phyloP scores from a whole-genome alignment of 108 stramenopile species.

The Pseudonitzschia delicatissima region DNA sequence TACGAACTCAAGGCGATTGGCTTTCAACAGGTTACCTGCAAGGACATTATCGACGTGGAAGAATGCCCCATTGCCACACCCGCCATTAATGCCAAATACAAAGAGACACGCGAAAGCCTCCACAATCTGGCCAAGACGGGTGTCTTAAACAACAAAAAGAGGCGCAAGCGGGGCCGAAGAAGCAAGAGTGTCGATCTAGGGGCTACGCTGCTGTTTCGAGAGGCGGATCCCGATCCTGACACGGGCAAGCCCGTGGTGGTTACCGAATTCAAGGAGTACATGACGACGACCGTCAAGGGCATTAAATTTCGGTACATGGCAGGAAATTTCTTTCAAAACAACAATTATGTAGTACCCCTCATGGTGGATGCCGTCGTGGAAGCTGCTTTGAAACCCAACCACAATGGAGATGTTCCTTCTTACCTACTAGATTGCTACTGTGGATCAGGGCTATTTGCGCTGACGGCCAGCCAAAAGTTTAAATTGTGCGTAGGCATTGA shows the following conservation, averaged over 20 bases:
- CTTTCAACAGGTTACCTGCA: slow-evolving; percentile 73
- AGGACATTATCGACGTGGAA: slow-evolving; percentile 86
- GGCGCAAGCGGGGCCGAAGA: slow-evolving; percentile 10
- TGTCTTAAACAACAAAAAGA: slow-evolving; percentile 27
- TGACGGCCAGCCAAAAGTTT: slow-evolving; percentile 74
- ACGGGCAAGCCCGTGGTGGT: slow-evolving; percentile 58
- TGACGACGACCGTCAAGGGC: slow-evolving; percentile 67
- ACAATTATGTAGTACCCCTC: slow-evolving; percentile 83
- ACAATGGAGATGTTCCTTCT: slow-evolving; percentile 9
- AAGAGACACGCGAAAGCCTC: slow-evolving; percentile 49
- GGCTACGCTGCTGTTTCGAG: slow-evolving; percentile 87
- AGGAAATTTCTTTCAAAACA: slow-evolving; percentile 98
- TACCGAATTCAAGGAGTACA: slow-evolving; percentile 76
- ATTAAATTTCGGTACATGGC: slow-evolving; percentile 82
- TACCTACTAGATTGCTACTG: slow-evolving; percentile 96
- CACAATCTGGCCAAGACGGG: slow-evolving; percentile 15
- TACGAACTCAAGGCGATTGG: slow-evolving; percentile 46
- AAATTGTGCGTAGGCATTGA: slow-evolving; percentile 92
- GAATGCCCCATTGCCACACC: slow-evolving; percentile 92
- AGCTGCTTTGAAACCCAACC: slow-evolving; percentile 32
- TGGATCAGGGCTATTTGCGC: slow-evolving; percentile 92
- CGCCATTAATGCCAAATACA: slow-evolving; percentile 80
- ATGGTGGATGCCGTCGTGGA: slow-evolving; percentile 92
- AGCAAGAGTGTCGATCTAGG: slow-evolving; percentile 38
- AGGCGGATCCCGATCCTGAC: slow-evolving; percentile 45